Percentiles rank a stretch among this genome's conserved stretches.
These are phyloP conservation scores for Kodamaea kakaduensis DNA, from an alignment of 805 yeast genomes.

Conservation along the genomic window DNA sequence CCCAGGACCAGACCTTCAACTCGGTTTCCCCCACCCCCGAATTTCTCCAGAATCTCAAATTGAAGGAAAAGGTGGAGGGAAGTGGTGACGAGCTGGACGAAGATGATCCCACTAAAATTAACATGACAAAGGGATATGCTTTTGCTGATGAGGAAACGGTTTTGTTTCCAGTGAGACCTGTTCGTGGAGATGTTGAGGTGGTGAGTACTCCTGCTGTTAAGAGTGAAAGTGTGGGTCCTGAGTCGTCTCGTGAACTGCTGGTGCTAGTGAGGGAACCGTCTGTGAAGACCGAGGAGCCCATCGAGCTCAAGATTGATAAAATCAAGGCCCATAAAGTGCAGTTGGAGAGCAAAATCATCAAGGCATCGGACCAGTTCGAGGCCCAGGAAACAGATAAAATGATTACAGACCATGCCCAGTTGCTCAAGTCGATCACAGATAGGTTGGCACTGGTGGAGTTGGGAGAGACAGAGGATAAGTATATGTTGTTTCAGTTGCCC, in stretches of 20 bases:
- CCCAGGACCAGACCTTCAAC: slow-evolving; percentile 29
- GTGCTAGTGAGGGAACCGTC: slow-evolving; percentile 15
- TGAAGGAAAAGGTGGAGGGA: slow-evolving; percentile 23
- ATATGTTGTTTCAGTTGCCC: slow-evolving; percentile 48
- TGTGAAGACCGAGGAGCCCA: slow-evolving; percentile 27
- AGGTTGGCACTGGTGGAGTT: slow-evolving; percentile 17
- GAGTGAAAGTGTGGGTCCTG: neutral
- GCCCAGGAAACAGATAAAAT: slow-evolving; percentile 29
- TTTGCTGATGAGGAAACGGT: slow-evolving; percentile 51
- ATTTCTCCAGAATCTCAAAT: slow-evolving; percentile 33
- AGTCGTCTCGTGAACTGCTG: slow-evolving; percentile 11
- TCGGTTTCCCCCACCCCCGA: slow-evolving; percentile 39
- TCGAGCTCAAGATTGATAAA: slow-evolving; percentile 25
- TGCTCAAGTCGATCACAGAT: slow-evolving; percentile 24
- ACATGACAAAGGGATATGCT: slow-evolving; percentile 60
- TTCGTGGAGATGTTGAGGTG: slow-evolving; percentile 44
- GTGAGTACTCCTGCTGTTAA: slow-evolving; percentile 10
- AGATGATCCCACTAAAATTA: slow-evolving; percentile 44
- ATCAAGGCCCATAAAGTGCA: slow-evolving; percentile 24
- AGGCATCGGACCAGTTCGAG: slow-evolving; percentile 27
- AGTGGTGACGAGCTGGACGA: slow-evolving; percentile 27
- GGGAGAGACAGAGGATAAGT: slow-evolving; percentile 15
- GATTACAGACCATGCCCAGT: slow-evolving; percentile 28
- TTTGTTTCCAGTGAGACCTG: slow-evolving; percentile 69
- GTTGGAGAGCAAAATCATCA: slow-evolving; percentile 26